These are phyloP conservation scores for Chimonanthus praecox DNA, from an alignment of 164 flowering plant genomes.

Conservation along the genomic window DNA sequence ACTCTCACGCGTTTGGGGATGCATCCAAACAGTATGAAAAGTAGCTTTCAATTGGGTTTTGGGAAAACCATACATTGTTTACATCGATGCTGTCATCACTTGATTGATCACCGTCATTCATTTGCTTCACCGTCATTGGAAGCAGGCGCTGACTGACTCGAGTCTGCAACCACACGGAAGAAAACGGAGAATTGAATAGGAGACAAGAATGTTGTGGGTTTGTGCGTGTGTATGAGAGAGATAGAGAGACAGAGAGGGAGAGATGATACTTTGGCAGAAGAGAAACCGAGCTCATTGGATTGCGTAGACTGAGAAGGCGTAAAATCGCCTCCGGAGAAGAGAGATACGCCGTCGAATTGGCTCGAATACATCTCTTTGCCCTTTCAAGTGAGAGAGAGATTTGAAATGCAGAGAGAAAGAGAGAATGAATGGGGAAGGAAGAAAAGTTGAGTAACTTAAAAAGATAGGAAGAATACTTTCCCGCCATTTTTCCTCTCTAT, in stretches of 20 bases:
- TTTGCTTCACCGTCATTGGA: slow-evolving; percentile 87
- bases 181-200: neutral
- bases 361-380: slow-evolving; percentile 30
- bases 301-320: slow-evolving; percentile 87
- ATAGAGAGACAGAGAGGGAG: slow-evolving; percentile 1
- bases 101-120: slow-evolving; percentile 39
- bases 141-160: slow-evolving; percentile 59
- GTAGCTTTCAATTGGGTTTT: neutral
- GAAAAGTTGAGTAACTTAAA: neutral
- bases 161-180: slow-evolving; percentile 34
- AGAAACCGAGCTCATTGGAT: slow-evolving; percentile 38
- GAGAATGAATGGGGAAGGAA: neutral
- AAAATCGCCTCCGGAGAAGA: slow-evolving; percentile 94
- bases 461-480: neutral
- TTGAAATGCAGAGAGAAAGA: neutral
- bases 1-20: too few species aligned
- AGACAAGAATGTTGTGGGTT: neutral
- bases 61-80: slow-evolving; percentile 39
- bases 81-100: slow-evolving; percentile 68
- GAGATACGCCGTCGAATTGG: slow-evolving; percentile 74
- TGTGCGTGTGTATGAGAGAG: neutral
- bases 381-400: too few species aligned
- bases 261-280: slow-evolving; percentile 48
- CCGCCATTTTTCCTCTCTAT: slow-evolving; percentile 1
- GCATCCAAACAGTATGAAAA: neutral